Percentiles rank a stretch among this genome's conserved stretches.
phyloP scores from a whole-genome alignment of 805 yeast genomes.

The Candida parachauliodes region DNA sequence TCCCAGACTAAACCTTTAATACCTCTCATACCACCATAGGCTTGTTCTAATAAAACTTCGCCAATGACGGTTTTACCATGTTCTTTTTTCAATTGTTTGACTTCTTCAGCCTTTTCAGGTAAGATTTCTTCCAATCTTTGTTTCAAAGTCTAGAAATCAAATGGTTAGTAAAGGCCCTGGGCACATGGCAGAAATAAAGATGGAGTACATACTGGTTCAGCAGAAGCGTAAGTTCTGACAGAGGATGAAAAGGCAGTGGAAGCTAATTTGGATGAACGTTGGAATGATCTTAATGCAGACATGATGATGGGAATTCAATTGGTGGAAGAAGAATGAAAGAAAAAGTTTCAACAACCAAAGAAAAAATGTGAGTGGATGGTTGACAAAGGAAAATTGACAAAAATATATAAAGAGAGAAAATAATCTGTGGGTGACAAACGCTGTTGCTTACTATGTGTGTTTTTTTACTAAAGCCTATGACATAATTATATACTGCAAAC shows the following conservation, averaged over 20 bases:
- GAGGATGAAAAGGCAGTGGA: conserved; percentile 11
- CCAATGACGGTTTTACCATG: conserved; percentile 73
- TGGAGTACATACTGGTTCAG: conserved; percentile 29
- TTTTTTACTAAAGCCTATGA: too few species aligned
- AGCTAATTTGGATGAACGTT: conserved; percentile 30
- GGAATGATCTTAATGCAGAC: conserved; percentile 36
- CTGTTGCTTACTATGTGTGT: too few species aligned
- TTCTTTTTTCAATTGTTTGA: conserved; percentile 84
- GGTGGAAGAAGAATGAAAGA: too few species aligned
- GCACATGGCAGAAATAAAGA: not conserved
- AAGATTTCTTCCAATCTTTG: conserved; percentile 90
- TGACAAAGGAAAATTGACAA: conserved; percentile 1
- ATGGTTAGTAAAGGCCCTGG: conserved; percentile 11
- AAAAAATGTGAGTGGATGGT: not conserved
- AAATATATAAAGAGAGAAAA: conserved; percentile 1
- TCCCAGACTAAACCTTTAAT: conserved; percentile 75
- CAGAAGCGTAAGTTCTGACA: conserved; percentile 32
- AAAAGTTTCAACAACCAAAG: conserved; percentile 1
- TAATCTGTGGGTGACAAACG: too few species aligned
- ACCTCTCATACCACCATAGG: conserved; percentile 79
- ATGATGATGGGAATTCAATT: conserved; percentile 11
- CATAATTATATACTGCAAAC: too few species aligned
- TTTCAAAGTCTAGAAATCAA: conserved; percentile 61
- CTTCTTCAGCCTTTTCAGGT: conserved; percentile 89
- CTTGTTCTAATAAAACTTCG: conserved; percentile 43